These are phyloP conservation scores for Sinapis alba DNA, from an alignment of 441 rosid species.

Conservation along the genomic window DNA sequence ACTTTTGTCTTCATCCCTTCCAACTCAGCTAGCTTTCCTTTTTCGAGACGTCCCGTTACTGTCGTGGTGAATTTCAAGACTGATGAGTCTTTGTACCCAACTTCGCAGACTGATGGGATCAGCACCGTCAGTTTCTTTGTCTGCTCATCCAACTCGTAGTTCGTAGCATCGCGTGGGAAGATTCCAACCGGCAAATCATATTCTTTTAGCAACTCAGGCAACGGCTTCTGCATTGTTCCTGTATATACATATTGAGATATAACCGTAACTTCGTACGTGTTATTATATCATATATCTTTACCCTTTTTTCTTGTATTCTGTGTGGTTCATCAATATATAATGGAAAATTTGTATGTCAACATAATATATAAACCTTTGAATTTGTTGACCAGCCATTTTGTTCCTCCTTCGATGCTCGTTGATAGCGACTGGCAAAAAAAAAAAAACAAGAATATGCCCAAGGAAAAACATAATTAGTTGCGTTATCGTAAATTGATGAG, in stretches of 20 bases:
- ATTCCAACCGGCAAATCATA: slow-evolving; percentile 77
- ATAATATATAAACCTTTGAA: slow-evolving; percentile 57
- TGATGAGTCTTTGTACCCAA: slow-evolving; percentile 92
- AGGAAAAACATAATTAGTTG: not conserved
- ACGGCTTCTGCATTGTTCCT: slow-evolving; percentile 94
- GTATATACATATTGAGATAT: not conserved
- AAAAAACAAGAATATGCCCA: not conserved
- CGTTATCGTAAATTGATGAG: not conserved
- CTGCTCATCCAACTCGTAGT: slow-evolving; percentile 86
- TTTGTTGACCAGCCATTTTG: slow-evolving; percentile 92
- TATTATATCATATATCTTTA: not conserved
- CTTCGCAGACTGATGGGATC: slow-evolving; percentile 78
- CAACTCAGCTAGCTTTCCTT: slow-evolving; percentile 74
- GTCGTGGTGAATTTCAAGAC: slow-evolving; percentile 71
- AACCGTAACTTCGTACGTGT: not conserved
- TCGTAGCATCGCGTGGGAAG: slow-evolving; percentile 91
- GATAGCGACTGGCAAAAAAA: slow-evolving; percentile 58
- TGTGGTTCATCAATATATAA: not conserved
- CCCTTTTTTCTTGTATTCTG: not conserved
- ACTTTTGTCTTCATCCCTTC: slow-evolving; percentile 93
- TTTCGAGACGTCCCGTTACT: slow-evolving; percentile 75
- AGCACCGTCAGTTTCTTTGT: slow-evolving; percentile 70
- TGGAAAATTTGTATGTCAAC: not conserved
- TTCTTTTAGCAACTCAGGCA: slow-evolving; percentile 82
- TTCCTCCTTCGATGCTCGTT: slow-evolving; percentile 82